These are phyloP conservation scores for Chimonanthus salicifolius DNA, from an alignment of 164 flowering plant species.

Conservation along the genomic window DNA sequence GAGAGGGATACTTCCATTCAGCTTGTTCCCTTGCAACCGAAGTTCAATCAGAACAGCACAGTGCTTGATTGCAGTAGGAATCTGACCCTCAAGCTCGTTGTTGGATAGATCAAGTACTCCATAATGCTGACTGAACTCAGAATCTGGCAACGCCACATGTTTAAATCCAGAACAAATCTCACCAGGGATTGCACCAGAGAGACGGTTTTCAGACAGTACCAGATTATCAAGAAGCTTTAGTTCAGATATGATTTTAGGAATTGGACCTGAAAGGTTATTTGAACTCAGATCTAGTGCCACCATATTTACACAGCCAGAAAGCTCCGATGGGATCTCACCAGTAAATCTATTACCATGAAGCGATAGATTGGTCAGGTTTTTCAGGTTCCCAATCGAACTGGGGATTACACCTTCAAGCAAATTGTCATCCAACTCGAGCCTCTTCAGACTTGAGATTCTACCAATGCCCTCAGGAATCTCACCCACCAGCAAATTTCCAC, in stretches of 20 bases:
- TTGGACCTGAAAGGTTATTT: constrained; percentile 40
- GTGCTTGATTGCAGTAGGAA: constrained; percentile 40
- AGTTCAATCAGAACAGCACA: constrained; percentile 39
- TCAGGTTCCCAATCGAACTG: constrained; percentile 36
- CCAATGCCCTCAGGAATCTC: constrained; percentile 30
- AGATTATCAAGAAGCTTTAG: constrained; percentile 50
- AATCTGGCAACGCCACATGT: constrained; percentile 47
- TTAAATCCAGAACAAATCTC: constrained; percentile 64
- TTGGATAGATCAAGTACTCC: constrained; percentile 63
- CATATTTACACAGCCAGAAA: constrained; percentile 38
- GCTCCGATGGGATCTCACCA: constrained; percentile 47
- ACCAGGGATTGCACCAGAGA: constrained; percentile 50
- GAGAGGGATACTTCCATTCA: constrained; percentile 48
- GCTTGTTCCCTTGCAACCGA: constrained; percentile 44
- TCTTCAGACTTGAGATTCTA: constrained; percentile 23
- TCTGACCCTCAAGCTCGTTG: constrained; percentile 43
- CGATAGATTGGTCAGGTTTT: constrained; percentile 54
- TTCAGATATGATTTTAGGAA: constrained; percentile 37
- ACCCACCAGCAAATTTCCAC: constrained; percentile 44
- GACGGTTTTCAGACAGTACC: constrained; percentile 39
- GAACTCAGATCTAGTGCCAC: constrained; percentile 53
- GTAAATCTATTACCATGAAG: constrained; percentile 44
- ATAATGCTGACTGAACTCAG: constrained; percentile 58
- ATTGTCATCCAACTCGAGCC: constrained; percentile 47
- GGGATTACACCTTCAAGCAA: constrained; percentile 50